Base-by-base conservation (phyloP, 768 basidiomycete genomes). In the Suillus cothurnatus region DNA sequence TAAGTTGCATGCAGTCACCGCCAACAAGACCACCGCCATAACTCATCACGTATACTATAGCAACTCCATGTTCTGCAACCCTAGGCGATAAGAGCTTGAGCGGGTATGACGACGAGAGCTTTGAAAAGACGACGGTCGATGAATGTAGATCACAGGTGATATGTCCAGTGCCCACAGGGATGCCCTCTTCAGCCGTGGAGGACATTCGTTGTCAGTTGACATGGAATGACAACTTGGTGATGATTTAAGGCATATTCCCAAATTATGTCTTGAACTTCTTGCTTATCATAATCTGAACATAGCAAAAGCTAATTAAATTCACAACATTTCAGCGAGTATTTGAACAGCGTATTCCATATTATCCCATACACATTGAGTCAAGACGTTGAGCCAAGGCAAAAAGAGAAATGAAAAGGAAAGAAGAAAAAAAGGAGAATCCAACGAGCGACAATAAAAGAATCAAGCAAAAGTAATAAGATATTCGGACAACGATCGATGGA, bases 1-100 rank as follows among this genome's bases (percentile, higher is more conserved):
- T 70, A 15, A 98, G 74, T 52, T 82, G 76, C 60, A 97, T 80
- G 32, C 81, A 76, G 78, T 99, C 96, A 0, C 95, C 95, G 6
- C 90, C 88, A 43, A 99, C 92, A 12, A 99, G 83, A 3, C 96
- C 96, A 14, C 96, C 96, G 0, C 96, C 96, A 70, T 98, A 99
- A 41, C 87, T 88, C 64, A 98, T 74, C 21, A 93, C 80, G 70
- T 97, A 98, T 21, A 87, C 88, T 59, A 92, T 78, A 12, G 86
- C 91, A 38, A 93, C 81, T 6, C 80, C 75, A 36, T 80, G 77
- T 45, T 79, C 77, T 45, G 77, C 67, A 12, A 86, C 77, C 57
- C 83, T 82, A 2, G 94, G 93, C 3, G 94, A 90, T 63, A 96
- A 80, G 39, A 97, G 86, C 74, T 97, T 97, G 70, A 97, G 81